phyloP scores from a whole-genome alignment of 768 basidiomycete species.

The Agaricus bisporus region DNA sequence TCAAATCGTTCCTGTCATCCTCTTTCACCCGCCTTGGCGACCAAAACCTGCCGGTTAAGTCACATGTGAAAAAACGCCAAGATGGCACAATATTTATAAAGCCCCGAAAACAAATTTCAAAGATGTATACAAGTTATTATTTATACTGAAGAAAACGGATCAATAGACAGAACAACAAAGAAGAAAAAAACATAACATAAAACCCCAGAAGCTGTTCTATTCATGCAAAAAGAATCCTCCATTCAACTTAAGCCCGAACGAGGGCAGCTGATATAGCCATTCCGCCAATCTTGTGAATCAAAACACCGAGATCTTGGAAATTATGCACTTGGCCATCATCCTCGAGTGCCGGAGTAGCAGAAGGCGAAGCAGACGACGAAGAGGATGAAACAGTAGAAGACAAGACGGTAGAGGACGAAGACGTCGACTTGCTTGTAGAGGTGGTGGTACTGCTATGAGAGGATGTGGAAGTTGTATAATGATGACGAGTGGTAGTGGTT shows the following conservation, averaged over 20 bases:
- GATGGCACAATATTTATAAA: too few relatives aligned
- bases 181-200: background rate
- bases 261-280: background rate
- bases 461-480: background rate
- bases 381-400: constrained; percentile 1
- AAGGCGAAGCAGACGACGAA: background rate
- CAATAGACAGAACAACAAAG: background rate
- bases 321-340: constrained; percentile 6
- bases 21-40: too few relatives aligned
- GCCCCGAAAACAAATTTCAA: background rate
- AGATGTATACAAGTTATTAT: background rate
- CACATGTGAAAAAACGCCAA: too few relatives aligned
- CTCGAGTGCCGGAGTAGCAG: background rate
- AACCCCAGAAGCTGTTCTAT: background rate
- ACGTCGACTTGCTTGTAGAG: background rate
- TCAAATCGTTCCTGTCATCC: too few relatives aligned
- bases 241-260: background rate
- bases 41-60: too few relatives aligned
- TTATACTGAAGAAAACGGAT: background rate
- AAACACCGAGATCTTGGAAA: background rate
- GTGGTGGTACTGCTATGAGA: background rate
- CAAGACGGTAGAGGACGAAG: background rate
- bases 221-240: background rate
- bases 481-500: background rate
- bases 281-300: constrained; percentile 3